Evolutionary conservation across 805 yeast species (phyloP).

Genomic region (Ogataea trehaloabstinens): DNA sequence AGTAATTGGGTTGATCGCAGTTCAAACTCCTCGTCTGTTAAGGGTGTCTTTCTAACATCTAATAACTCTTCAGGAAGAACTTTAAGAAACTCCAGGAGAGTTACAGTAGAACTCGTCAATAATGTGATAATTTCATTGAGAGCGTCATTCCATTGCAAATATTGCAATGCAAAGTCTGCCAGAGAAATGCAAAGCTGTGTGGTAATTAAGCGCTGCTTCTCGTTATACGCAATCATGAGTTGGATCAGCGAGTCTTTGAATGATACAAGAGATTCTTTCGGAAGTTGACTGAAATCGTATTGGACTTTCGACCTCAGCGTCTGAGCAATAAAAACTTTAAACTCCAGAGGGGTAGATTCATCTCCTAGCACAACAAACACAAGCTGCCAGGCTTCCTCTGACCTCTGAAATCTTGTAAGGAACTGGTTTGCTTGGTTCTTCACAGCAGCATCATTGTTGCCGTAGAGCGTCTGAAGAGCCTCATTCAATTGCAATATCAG

Average conservation of each 20-base stretch:
- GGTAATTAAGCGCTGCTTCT: constrained; percentile 55
- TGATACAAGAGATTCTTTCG: constrained; percentile 51
- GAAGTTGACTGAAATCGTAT: constrained; percentile 80
- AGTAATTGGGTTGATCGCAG: constrained; percentile 62
- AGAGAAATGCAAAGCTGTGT: constrained; percentile 81
- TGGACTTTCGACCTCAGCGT: constrained; percentile 82
- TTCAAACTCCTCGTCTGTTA: constrained; percentile 79
- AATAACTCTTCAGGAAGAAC: constrained; percentile 89
- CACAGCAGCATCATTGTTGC: constrained; percentile 30
- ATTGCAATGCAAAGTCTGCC: constrained; percentile 80
- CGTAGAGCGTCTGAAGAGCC: constrained; percentile 47
- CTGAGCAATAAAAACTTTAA: constrained; percentile 85
- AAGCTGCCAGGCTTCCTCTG: constrained; percentile 75
- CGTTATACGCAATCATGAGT: constrained; percentile 50
- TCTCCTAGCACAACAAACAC: constrained; percentile 53
- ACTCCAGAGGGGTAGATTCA: constrained; percentile 40
- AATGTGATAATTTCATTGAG: constrained; percentile 60
- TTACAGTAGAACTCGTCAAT: constrained; percentile 42
- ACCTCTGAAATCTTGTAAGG: constrained; percentile 81
- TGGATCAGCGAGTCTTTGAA: constrained; percentile 67
- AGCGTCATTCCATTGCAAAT: constrained; percentile 68
- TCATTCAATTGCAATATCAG: constrained; percentile 32
- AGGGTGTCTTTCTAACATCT: constrained; percentile 71
- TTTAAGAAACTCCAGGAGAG: constrained; percentile 74
- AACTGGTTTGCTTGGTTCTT: constrained; percentile 50